Evolutionary conservation across 177 flowering plant genomes (phyloP), one percentile per base, ranked within the genome.

Genomic region (Vitis hybrid): DNA sequence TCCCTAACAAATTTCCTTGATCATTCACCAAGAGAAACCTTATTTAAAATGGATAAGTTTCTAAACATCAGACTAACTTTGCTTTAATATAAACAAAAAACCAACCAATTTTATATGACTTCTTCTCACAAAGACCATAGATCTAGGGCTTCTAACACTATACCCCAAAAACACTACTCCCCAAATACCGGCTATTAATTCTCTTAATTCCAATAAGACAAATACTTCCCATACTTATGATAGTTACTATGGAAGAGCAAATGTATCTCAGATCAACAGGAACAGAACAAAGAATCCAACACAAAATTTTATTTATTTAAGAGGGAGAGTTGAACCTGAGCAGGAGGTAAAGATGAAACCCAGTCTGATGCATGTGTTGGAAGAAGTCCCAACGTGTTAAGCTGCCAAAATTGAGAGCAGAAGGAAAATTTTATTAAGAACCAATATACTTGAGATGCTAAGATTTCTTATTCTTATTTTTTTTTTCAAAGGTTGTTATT

Each of bases 341-440:
- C 89, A 71, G 99, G 98, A 15, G 95, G 86, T 61, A 95, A 80
- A 33, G 98, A 92, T 67, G 98, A 95, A 67, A 95, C 99, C 99
- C 99, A 95, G 66, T 94, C 99, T 20, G 99, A 94, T 66, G 89
- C 89, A 81, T 94, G 97, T 18, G 99, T 93, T 72, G 99, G 99
- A 79, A 95, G 99, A 79, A 95, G 93, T 55, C 99, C 99, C 84
- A 95, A 67, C 2, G 98, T 82, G 80, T 95, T 95, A 49, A 95
- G 94, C 99, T 93, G 97, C 76, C 59, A 79, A 70, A 52, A 75
- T 28, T 11, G 64, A 74, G 44, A 33, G 44, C 44, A 61, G 12
- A 65, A 31, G 38, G 2, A 60, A n/a, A 76, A 28, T 47, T 31
- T 53, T 19, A 47, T 53, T 4, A 62, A 15, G 38, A 54, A 38